phyloP scores from a whole-genome alignment of 805 yeast species.

The Barnettozyma vustinii region DNA sequence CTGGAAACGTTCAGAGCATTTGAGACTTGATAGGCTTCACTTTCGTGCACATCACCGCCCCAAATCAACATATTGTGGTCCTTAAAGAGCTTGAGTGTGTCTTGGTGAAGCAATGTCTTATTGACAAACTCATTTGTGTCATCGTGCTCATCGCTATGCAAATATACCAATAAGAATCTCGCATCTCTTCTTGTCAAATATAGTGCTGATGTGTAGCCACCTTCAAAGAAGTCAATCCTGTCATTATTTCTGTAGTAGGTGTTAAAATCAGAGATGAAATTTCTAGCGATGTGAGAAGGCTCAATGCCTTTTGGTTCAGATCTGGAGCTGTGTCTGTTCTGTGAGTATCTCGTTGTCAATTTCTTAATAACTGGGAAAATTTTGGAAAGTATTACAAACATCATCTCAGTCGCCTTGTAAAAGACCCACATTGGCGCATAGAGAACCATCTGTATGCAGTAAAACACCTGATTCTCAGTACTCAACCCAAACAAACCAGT shows the following conservation, averaged over 20 bases:
- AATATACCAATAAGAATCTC: conserved; percentile 65
- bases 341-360: conserved; percentile 31
- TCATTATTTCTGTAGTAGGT: conserved; percentile 31
- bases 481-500: conserved; percentile 18
- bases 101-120: conserved; percentile 46
- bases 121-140: conserved; percentile 48
- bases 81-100: conserved; percentile 41
- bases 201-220: conserved; percentile 78
- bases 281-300: conserved; percentile 48
- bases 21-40: conserved; percentile 82
- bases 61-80: conserved; percentile 60
- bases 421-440: conserved; percentile 30
- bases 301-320: conserved; percentile 35
- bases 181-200: conserved; percentile 63
- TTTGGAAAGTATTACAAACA: conserved; percentile 25
- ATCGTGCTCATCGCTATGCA: conserved; percentile 71
- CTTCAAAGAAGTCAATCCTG: conserved; percentile 43
- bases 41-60: conserved; percentile 82
- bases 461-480: conserved; percentile 22
- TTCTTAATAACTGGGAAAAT: conserved; percentile 34
- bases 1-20: conserved; percentile 64
- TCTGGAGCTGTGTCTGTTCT: conserved; percentile 31
- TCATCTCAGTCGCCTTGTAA: conserved; percentile 24
- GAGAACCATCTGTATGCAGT: conserved; percentile 26
- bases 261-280: conserved; percentile 47